Evolutionary conservation across 1,284 basidiomycete species (phyloP), one percentile per base, ranked within the genome.

Genomic region (Malassezia psittaci): DNA sequence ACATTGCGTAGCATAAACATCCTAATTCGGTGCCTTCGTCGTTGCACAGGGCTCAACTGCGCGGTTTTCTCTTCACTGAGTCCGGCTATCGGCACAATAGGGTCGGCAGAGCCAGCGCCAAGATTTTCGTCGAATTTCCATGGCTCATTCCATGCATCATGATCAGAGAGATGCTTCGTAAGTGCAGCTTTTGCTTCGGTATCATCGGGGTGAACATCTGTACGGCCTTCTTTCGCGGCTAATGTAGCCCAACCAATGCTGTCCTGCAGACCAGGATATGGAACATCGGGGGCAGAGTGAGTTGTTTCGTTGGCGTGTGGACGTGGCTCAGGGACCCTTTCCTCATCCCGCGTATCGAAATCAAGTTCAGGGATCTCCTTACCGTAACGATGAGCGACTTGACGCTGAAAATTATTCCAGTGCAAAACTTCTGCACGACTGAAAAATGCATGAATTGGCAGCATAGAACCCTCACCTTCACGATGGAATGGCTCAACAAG

Each of bases 1-100:
- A 77, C 48, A 44, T 63, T 77, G 72, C 71, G 50, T 64, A 75
- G 53, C 43, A 69, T 59, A 51, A 68, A 75, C 51, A 57, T 58
- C 46, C 19, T 36, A 45, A 48, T 12, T 19, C 33, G 40, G 29
- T 46, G 47, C 34, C 81, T 52, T 79, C 76, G 57, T 35, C 52
- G 21, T 44, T 45, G 29, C 13, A 43, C 39, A 19, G 39, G 15
- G 38, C 12, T 45, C 37, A 24, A 6, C 15, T 33, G n/a, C 33
- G 47, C 44, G 1, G 24, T 16, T 16, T 47, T 47, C 13, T 42
- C 38, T 39, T 48, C 38, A 6, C 15, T 33, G 43, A 36, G 33
- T 6, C 41, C 40, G 7, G 32, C 41, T 11, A 40, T 36, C 9
- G 41, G 39, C 5, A 40, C 16, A 6, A 32, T 36, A 8, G 43